phyloP scores from a whole-genome alignment of 2,329 filamentous ascomycete species.

The Cryphonectria parasitica region DNA sequence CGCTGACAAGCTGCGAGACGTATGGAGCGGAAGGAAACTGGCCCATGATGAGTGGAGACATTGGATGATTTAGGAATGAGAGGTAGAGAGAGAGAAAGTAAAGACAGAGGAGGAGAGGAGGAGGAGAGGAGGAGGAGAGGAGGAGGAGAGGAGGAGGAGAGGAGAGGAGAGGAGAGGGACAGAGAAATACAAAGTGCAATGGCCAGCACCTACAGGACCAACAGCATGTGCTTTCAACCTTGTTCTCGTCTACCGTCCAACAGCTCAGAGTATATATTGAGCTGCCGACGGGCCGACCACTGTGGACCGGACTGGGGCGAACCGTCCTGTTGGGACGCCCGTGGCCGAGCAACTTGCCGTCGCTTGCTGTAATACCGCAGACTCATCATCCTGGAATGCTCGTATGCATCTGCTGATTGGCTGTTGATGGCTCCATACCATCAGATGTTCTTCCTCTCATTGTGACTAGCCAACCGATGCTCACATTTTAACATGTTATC shows the following conservation, averaged over 20 bases:
- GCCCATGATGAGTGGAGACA: neutral
- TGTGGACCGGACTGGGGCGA: neutral
- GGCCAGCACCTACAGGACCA: neutral
- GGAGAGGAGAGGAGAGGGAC: too few species aligned
- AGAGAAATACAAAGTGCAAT: neutral
- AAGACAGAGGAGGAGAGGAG: neutral
- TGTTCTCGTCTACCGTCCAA: neutral
- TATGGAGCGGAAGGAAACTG: neutral
- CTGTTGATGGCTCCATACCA: neutral
- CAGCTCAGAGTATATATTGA: neutral
- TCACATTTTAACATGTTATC: neutral
- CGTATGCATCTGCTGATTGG: neutral
- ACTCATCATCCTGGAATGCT: neutral
- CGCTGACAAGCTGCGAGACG: neutral
- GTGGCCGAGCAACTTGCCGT: neutral
- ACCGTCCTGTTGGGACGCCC: neutral
- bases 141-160: too few species aligned
- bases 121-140: too few species aligned
- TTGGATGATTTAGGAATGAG: neutral
- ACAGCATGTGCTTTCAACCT: neutral
- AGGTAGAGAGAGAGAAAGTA: neutral
- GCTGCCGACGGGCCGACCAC: neutral
- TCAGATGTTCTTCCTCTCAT: neutral
- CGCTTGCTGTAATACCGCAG: neutral
- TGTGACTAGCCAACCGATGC: neutral